These are phyloP conservation scores for Austropuccinia psidii DNA, from an alignment of 1,284 basidiomycete species.

Conservation along the genomic window DNA sequence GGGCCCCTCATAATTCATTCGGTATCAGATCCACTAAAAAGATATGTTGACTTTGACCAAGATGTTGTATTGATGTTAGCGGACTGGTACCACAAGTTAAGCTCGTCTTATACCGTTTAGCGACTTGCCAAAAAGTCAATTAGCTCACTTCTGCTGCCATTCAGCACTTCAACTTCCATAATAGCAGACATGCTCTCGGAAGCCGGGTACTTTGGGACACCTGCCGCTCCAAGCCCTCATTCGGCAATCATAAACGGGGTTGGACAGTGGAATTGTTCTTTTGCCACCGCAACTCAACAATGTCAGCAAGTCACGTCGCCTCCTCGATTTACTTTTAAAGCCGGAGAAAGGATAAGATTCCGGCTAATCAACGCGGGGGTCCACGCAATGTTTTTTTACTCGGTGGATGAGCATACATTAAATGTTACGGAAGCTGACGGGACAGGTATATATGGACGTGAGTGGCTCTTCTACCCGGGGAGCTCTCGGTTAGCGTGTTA, in stretches of 20 bases:
- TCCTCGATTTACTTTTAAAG: constrained; percentile 45
- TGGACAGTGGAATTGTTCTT: constrained; percentile 37
- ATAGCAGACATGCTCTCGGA: constrained; percentile 32
- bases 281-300: neutral
- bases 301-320: constrained; percentile 40
- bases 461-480: neutral
- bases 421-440: constrained; percentile 22
- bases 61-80: constrained; percentile 47
- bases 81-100: constrained; percentile 51
- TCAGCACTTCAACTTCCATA: constrained; percentile 15
- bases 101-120: constrained; percentile 38
- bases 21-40: constrained; percentile 42
- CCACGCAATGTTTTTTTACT: constrained; percentile 41
- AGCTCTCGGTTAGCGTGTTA: too few species aligned
- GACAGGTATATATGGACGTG: neutral
- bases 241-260: constrained; percentile 55
- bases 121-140: too few species aligned
- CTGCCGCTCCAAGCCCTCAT: constrained; percentile 47
- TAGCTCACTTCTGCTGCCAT: constrained; percentile 2
- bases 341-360: constrained; percentile 50
- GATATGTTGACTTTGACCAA: constrained; percentile 44
- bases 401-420: constrained; percentile 40
- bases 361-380: constrained; percentile 54
- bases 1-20: constrained; percentile 44
- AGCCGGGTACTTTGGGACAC: constrained; percentile 41